phyloP scores from a whole-genome alignment of 2,329 filamentous ascomycete species.

The Cladobotryum mycophilum region DNA sequence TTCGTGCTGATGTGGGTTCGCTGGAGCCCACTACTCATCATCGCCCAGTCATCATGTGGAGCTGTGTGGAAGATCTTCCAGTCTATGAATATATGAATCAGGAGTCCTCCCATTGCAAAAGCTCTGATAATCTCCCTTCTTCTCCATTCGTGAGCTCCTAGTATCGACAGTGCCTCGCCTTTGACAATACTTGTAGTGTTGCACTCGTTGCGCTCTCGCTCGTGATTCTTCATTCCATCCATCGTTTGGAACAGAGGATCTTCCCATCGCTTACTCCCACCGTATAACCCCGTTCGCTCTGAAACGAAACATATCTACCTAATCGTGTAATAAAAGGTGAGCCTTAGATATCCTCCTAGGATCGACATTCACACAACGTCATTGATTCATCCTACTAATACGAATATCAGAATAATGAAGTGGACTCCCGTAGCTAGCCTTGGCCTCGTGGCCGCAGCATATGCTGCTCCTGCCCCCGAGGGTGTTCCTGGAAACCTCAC shows the following conservation, averaged over 20 bases:
- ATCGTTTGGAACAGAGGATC: conserved; percentile 21
- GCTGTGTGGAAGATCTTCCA: no score
- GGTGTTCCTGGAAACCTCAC: conserved; percentile 40
- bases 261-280: not conserved
- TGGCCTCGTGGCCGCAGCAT: conserved; percentile 37
- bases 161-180: no score
- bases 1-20: no score
- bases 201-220: conserved; percentile 3
- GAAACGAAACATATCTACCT: not conserved
- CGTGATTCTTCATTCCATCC: conserved; percentile 27
- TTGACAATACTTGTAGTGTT: not conserved
- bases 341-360: not conserved
- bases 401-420: conserved; percentile 26
- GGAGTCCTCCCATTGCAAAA: no score
- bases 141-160: no score
- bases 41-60: no score
- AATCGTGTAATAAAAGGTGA: not conserved
- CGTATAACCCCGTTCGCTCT: not conserved
- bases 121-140: not conserved
- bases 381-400: not conserved
- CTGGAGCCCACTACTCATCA: no score
- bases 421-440: conserved; percentile 21
- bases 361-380: not conserved
- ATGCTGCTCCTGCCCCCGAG: conserved; percentile 21
- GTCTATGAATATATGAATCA: conserved; percentile 2